Base-by-base conservation (phyloP, 108 stramenopile genomes). In the Fistulifera solaris region DNA sequence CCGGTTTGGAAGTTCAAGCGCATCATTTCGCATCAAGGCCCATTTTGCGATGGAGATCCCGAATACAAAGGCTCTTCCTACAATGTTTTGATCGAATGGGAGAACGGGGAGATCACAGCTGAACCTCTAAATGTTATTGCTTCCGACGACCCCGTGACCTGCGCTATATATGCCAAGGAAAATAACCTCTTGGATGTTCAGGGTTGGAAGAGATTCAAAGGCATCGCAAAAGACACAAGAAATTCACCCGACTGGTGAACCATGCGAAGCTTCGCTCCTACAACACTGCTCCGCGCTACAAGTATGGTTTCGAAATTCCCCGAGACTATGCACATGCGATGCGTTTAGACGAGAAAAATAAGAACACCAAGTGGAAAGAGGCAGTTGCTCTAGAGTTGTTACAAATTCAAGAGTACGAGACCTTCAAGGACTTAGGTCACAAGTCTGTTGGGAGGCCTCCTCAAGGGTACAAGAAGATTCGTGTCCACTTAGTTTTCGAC, bases 151-250 rank as follows among this genome's bases (percentile, higher is more conserved):
- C 68, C 68, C 0, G 68, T 70, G 17, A 61, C 73, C 1, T 44
- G 40, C 23, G 68, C 68, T 11, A 52, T 62, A 14, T 75, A 75
- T 48, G 68, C 55, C 10, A 26, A 31, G n/a, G 56, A 69, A 3
- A 56, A 75, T 18, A 43, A 45, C 10, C 38, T 75, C 16, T 52
- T 75, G 7, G 48, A 69, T 19, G 17, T 19, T 14, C 57, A 59
- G 11, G 73, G 73, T 16, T 75, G 73, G 73, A 66, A 58, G 43
- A 49, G 66, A n/a, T 64, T 74, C 16, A 48, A 61, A 12, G 5
- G n/a, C 7, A 17, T 24, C 17, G 52, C 55, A 16, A 43, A 25
- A 62, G 31, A 22, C 10, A 26, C 16, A 62, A 68, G 39, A 25
- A 39, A 1, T 17, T 55, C 25, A 25, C 28, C 1, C 35, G 61